Conservation (phyloP, 192 early-diverging fungal species). For the Backusella macrospora region DNA sequence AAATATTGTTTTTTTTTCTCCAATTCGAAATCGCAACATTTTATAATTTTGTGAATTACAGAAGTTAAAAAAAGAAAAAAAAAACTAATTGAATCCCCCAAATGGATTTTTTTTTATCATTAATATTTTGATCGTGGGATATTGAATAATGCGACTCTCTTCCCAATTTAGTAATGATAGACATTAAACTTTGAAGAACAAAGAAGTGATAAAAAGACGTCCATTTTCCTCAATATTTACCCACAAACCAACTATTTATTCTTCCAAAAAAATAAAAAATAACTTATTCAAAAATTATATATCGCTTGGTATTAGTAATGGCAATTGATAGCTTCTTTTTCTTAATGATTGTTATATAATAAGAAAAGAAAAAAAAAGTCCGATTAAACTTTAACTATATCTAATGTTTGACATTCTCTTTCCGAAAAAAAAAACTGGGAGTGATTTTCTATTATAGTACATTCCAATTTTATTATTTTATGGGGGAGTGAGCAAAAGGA, state of each 20-base stretch:
- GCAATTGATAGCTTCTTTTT: not conserved
- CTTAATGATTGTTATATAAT: not conserved
- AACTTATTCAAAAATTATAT: too few species aligned
- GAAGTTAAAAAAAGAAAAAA: too few species aligned
- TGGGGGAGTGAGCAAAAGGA: not conserved
- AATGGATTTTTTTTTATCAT: too few species aligned
- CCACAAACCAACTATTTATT: not conserved
- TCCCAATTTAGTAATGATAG: not conserved
- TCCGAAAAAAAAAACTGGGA: not conserved
- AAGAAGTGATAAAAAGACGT: too few species aligned
- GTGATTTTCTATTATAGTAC: slow-evolving; percentile 1
- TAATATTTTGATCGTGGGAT: not conserved
- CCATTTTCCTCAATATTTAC: too few species aligned
- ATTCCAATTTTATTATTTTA: slow-evolving; percentile 2
- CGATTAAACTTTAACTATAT: not conserved
- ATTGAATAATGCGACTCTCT: not conserved
- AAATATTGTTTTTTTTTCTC: too few species aligned
- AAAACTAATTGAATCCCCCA: too few species aligned
- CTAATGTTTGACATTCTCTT: not conserved
- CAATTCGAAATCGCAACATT: too few species aligned
- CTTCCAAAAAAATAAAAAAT: too few species aligned
- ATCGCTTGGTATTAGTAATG: not conserved
- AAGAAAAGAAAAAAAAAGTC: not conserved
- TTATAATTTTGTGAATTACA: too few species aligned
- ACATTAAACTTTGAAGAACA: not conserved